Percentiles rank a stretch among this genome's conserved stretches.
Evolutionary conservation across 345 rosid species (phyloP).

Genomic region (Euphorbia tirucalli): DNA sequence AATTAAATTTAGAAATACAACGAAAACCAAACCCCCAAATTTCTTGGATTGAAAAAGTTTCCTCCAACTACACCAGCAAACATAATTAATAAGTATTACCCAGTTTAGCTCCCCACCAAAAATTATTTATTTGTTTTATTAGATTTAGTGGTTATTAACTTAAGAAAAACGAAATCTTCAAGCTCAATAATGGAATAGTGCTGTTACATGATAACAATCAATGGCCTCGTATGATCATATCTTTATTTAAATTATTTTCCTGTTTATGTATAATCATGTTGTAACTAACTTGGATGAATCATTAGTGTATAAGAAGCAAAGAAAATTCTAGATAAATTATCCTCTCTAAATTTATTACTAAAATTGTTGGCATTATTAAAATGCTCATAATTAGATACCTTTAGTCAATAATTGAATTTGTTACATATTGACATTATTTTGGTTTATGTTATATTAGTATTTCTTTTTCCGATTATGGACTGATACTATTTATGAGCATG

Average conservation of each 20-base stretch:
- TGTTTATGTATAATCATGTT: slow-evolving; percentile 5
- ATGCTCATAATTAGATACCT: slow-evolving; percentile 2
- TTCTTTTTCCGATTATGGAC: too few relatives aligned
- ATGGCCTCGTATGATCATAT: neutral
- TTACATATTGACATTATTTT: neutral
- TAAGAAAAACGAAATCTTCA: slow-evolving; percentile 12
- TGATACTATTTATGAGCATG: slow-evolving; percentile 2
- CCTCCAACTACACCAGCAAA: too few relatives aligned
- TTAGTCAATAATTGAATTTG: neutral
- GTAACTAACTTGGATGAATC: neutral
- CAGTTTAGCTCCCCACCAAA: too few relatives aligned
- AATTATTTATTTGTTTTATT: too few relatives aligned
- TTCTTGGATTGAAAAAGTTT: too few relatives aligned
- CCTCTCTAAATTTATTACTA: neutral
- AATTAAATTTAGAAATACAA: too few relatives aligned
- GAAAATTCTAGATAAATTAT: neutral
- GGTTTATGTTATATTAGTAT: neutral
- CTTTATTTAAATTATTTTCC: neutral
- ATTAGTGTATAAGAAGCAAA: neutral
- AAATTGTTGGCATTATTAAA: neutral
- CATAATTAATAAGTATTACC: too few relatives aligned
- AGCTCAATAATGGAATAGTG: slow-evolving; percentile 2
- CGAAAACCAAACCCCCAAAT: too few relatives aligned
- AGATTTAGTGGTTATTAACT: slow-evolving; percentile 5
- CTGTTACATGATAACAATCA: neutral